A percentile compares a stretch with the other conserved stretches of the same genome.
Conservation (phyloP, 768 basidiomycete species). For the Serpula lacrymans region DNA sequence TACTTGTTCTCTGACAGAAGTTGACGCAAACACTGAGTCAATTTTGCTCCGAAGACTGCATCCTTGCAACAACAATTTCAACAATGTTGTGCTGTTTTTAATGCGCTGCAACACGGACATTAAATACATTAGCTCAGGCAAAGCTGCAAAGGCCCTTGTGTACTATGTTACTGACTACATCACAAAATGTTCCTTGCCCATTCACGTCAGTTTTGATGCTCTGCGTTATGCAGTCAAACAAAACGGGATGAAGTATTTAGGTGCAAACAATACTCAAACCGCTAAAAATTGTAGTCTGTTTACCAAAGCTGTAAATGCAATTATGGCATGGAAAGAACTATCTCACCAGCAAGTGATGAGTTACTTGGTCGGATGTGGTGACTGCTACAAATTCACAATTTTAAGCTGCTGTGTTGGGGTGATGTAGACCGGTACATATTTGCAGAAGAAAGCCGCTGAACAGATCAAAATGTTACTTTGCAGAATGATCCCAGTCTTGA, state of each 20-base stretch:
- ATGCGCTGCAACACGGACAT: constrained; percentile 22
- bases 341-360: constrained; percentile 25
- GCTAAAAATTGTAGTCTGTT: not conserved
- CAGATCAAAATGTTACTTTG: too few relatives aligned
- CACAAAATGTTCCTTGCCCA: constrained; percentile 26
- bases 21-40: constrained; percentile 7
- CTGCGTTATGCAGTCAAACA: constrained; percentile 9
- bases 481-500: too few relatives aligned
- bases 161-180: constrained; percentile 38
- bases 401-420: not conserved
- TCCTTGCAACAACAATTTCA: constrained; percentile 8
- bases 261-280: not conserved
- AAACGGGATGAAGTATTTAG: not conserved
- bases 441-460: too few relatives aligned
- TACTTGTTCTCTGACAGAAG: not conserved
- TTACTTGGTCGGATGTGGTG: constrained; percentile 12
- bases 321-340: constrained; percentile 20
- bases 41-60: constrained; percentile 9
- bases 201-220: constrained; percentile 14
- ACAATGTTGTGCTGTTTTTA: constrained; percentile 7
- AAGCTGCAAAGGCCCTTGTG: constrained; percentile 27
- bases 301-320: constrained; percentile 10
- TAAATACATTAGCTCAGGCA: constrained; percentile 31
- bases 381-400: not conserved
- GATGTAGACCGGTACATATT: too few relatives aligned